Evolutionary conservation across 768 basidiomycete species (phyloP), one percentile per base, ranked within the genome.

Genomic region (Dioszegia crocea): DNA sequence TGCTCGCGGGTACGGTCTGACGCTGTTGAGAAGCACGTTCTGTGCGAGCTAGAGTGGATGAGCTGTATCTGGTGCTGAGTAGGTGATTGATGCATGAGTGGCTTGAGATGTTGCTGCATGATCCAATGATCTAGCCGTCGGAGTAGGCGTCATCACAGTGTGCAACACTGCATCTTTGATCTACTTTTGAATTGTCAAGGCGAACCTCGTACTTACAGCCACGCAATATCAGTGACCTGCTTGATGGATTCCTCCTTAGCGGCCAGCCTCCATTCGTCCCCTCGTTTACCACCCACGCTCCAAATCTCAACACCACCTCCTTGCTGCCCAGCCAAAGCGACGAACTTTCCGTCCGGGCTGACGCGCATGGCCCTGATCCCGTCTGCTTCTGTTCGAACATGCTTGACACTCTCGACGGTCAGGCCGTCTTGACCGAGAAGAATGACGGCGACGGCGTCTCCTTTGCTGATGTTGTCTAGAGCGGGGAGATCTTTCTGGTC

Each of bases 231-330:
- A 9, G 68, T 70, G 44, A 74, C 57, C 29, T 56, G 31, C 49
- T 68, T 57, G 21, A 74, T 57, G 10, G 46, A 58, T 51, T 74
- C 71, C 44, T 69, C 61, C 50, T 68, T 68, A 14, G 69, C 75
- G 4, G 67, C 69, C 40, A 76, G 45, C 31, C 68, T 70, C 65
- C 68, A 70, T 57, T 67, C 62, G 26, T 67, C 67, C 3, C 73
- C 75, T 26, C 61, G 50, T 56, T 68, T 59, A 1, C 71, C 73
- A 3, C 51, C 48, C 23, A 68, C 59, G 47, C 59, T 41, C 58
- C 65, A 77, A 30, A 77, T 67, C 57, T 73, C 76, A 6, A 75
- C 55, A 3, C 73, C 72, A 2, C 72, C 76, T 16, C 56, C 68
- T 36, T 71, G 61, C 59, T 73, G 70, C 11, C 76, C 76, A 1